A percentile compares a stretch with the other conserved stretches of the same genome.
Conservation (phyloP, 768 basidiomycete species). For the Lactifluus echinatus region DNA sequence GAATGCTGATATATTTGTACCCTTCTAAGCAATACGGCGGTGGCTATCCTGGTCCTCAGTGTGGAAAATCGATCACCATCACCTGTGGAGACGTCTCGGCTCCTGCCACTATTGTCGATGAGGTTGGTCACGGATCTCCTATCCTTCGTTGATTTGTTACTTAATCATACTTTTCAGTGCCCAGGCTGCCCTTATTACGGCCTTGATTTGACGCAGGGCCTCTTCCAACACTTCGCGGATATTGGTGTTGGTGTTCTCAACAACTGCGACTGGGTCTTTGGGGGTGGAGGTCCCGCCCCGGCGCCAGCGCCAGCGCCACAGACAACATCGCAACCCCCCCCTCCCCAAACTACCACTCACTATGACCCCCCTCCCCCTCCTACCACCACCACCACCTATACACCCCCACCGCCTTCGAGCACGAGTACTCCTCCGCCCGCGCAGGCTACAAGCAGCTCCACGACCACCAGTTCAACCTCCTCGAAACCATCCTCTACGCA, state of each 20-base stretch:
- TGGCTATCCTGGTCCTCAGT: constrained; percentile 57
- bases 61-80: constrained; percentile 55
- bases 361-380: background rate
- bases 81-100: constrained; percentile 51
- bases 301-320: background rate
- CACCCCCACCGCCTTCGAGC: constrained; percentile 1
- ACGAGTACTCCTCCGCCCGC: background rate
- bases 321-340: background rate
- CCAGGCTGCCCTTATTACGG: constrained; percentile 31
- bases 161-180: constrained; percentile 28
- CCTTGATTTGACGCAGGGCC: constrained; percentile 39
- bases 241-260: constrained; percentile 30
- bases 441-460: background rate
- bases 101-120: constrained; percentile 51
- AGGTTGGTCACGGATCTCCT: constrained; percentile 31
- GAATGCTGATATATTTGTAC: background rate
- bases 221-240: constrained; percentile 37
- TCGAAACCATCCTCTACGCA: background rate
- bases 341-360: background rate
- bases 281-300: background rate
- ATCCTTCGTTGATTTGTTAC: background rate
- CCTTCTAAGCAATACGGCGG: constrained; percentile 41
- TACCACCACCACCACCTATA: background rate
- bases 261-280: constrained; percentile 34
- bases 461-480: background rate